Percentiles rank a stretch among this genome's conserved stretches.
These are phyloP conservation scores for Curvularia spicifera DNA, from an alignment of 2,329 filamentous ascomycete genomes.

Conservation along the genomic window DNA sequence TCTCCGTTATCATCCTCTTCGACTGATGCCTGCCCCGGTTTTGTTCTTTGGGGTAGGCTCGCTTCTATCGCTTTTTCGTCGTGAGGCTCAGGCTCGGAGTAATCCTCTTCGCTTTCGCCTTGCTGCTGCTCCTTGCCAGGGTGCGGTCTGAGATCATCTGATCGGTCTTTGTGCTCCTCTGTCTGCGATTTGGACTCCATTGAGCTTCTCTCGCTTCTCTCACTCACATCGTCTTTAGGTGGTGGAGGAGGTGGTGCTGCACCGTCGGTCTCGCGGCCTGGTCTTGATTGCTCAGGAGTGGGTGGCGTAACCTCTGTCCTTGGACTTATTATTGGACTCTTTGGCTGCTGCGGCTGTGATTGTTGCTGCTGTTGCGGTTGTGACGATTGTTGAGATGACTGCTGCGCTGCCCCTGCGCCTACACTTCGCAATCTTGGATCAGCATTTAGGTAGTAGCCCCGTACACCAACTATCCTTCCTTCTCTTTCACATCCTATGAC, in stretches of 20 bases:
- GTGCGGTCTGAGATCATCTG: constrained; percentile 43
- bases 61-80: constrained; percentile 39
- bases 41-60: constrained; percentile 36
- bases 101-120: constrained; percentile 36
- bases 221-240: constrained; percentile 40
- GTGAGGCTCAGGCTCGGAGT: constrained; percentile 26
- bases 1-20: constrained; percentile 42
- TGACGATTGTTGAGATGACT: constrained; percentile 30
- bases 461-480: constrained; percentile 89
- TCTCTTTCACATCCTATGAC: constrained; percentile 94
- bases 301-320: constrained; percentile 59
- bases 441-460: constrained; percentile 95
- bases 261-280: constrained; percentile 30
- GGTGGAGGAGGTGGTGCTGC: constrained; percentile 44
- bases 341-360: constrained; percentile 32
- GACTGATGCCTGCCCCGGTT: constrained; percentile 34
- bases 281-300: constrained; percentile 53
- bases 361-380: constrained; percentile 24
- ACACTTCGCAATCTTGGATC: constrained; percentile 68
- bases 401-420: constrained; percentile 47
- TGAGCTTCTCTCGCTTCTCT: constrained; percentile 29
- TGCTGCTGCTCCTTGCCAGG: constrained; percentile 36
- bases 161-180: constrained; percentile 45
- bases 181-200: constrained; percentile 41
- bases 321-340: constrained; percentile 51